Percentiles rank a stretch among this genome's conserved stretches.
Conservation (phyloP, 768 basidiomycete genomes). For the Suillus alpinus region DNA sequence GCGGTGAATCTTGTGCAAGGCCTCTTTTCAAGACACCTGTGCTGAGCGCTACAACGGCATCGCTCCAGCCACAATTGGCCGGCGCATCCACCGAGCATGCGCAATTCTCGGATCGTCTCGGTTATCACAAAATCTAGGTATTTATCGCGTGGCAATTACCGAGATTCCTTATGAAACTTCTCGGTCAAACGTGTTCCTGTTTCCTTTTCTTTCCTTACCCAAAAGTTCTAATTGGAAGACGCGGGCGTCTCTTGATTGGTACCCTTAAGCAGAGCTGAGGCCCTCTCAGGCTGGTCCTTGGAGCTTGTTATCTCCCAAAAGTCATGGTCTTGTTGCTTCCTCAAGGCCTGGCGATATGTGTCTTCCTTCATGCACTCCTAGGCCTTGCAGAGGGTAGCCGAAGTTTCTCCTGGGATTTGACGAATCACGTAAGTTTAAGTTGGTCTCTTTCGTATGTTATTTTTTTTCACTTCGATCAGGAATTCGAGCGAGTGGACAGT, state of each 20-base stretch:
- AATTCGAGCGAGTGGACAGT: neutral
- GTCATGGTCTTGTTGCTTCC: constrained; percentile 13
- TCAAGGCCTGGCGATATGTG: constrained; percentile 2
- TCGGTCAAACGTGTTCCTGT: neutral
- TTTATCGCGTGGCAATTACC: neutral
- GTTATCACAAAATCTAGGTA: neutral
- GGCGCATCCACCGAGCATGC: neutral
- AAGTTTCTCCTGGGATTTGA: constrained; percentile 6
- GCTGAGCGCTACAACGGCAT: neutral
- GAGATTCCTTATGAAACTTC: constrained; percentile 2
- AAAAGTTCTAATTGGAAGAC: constrained; percentile 6
- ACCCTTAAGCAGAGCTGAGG: constrained; percentile 6
- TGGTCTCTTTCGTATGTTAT: neutral
- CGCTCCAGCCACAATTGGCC: neutral
- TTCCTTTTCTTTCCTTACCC: constrained; percentile 2
- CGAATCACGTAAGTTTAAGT: neutral
- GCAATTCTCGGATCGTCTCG: neutral
- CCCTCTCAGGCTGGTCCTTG: constrained; percentile 17
- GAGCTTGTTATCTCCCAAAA: constrained; percentile 1
- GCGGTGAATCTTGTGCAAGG: neutral
- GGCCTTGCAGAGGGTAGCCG: neutral
- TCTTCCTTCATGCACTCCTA: neutral
- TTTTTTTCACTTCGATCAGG: neutral
- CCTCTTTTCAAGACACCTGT: neutral
- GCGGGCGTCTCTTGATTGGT: constrained; percentile 8